These are phyloP conservation scores for Eucalyptus urophylla DNA, from an alignment of 345 rosid genomes.

Conservation along the genomic window DNA sequence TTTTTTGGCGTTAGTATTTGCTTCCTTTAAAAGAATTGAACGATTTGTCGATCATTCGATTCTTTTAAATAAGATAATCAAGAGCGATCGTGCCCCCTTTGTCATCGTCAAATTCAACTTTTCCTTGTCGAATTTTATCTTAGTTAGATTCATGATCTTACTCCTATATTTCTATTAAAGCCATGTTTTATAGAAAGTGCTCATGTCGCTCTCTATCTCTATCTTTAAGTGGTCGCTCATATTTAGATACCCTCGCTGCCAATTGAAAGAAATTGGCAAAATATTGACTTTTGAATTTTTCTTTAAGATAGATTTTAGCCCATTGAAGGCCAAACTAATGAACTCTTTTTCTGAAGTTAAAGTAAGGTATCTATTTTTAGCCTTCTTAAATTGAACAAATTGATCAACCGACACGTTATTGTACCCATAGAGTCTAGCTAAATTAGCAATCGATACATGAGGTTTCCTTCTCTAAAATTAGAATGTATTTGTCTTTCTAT, in stretches of 20 bases:
- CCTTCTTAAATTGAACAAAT: neutral
- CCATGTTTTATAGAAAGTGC: neutral
- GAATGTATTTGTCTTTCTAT: no score
- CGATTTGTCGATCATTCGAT: no score
- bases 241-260: neutral
- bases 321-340: neutral
- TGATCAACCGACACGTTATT: fast-evolving
- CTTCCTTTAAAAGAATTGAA: no score
- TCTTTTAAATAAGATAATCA: no score
- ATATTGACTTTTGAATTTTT: neutral
- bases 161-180: no score
- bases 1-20: no score
- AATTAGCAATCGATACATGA: fast-evolving
- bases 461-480: no score
- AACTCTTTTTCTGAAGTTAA: neutral
- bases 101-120: no score
- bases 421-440: fast-evolving
- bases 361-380: neutral
- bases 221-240: neutral
- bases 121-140: no score
- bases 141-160: fast-evolving
- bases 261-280: neutral
- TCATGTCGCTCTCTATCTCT: neutral
- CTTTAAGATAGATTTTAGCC: no score
- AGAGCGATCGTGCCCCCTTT: no score